Percentiles rank a stretch among this genome's conserved stretches.
Conservation (phyloP, 371 early-diverging fungal genomes). For the Apophysomyces ossiformis region DNA sequence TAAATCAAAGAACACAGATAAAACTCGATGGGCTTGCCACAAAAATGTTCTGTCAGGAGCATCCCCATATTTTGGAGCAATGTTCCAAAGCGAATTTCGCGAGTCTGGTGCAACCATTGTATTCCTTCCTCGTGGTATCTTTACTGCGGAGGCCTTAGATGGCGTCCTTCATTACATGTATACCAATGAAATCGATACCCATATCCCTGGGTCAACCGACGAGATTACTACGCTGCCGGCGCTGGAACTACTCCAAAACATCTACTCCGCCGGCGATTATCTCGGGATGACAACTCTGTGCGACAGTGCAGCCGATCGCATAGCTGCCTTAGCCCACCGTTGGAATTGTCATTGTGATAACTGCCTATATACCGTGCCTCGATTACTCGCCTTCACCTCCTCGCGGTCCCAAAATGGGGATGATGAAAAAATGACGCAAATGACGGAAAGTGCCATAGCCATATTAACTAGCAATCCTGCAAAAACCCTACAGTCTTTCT, state of each 20-base stretch:
- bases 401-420: neutral
- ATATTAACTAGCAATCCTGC: constrained; percentile 35
- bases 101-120: constrained; percentile 38
- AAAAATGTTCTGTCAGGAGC: constrained; percentile 33
- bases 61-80: constrained; percentile 46
- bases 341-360: constrained; percentile 27
- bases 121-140: constrained; percentile 31
- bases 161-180: constrained; percentile 40
- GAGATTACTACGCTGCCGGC: constrained; percentile 6
- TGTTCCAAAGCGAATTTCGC: constrained; percentile 40
- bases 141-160: constrained; percentile 24
- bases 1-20: neutral
- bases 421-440: constrained; percentile 9
- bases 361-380: constrained; percentile 18
- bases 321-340: constrained; percentile 19
- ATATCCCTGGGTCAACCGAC: constrained; percentile 9
- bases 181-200: constrained; percentile 24
- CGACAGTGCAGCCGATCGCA: constrained; percentile 9
- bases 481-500: constrained; percentile 29
- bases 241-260: constrained; percentile 19
- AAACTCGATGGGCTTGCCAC: constrained; percentile 35
- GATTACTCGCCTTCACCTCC: constrained; percentile 13
- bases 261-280: constrained; percentile 30
- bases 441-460: constrained; percentile 24
- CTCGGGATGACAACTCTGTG: constrained; percentile 27